Conservation (phyloP, 164 flowering plant genomes). For the Stephania yunnanensis region DNA sequence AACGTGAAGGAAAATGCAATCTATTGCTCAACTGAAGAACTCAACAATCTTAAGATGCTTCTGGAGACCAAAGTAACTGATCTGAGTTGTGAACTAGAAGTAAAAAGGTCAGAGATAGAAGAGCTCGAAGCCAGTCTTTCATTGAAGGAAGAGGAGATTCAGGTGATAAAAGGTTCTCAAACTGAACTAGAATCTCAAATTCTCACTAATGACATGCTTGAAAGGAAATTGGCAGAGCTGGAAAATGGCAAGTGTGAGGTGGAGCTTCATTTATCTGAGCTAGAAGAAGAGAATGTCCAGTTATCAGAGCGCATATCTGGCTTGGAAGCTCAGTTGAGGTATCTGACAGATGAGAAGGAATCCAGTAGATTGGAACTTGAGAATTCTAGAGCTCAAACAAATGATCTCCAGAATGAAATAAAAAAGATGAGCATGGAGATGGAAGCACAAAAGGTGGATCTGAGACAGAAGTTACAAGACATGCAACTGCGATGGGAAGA, state of each 20-base stretch:
- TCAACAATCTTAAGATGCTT: slow-evolving; percentile 23
- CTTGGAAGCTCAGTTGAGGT: slow-evolving; percentile 56
- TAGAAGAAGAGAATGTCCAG: slow-evolving; percentile 56
- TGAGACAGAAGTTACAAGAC: slow-evolving; percentile 41
- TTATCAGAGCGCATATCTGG: slow-evolving; percentile 44
- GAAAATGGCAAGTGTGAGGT: slow-evolving; percentile 44
- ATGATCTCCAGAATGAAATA: slow-evolving; percentile 44
- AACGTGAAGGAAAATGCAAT: slow-evolving; percentile 9
- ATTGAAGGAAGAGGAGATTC: slow-evolving; percentile 42
- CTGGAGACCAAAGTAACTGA: slow-evolving; percentile 25
- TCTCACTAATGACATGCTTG: slow-evolving; percentile 47
- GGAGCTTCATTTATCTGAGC: slow-evolving; percentile 43
- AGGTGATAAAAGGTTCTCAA: slow-evolving; percentile 19
- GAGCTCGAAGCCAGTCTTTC: slow-evolving; percentile 26
- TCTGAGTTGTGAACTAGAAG: slow-evolving; percentile 24
- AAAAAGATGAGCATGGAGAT: slow-evolving; percentile 30
- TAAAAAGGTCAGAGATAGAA: slow-evolving; percentile 25
- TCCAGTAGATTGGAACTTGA: slow-evolving; percentile 40
- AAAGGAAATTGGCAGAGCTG: slow-evolving; percentile 42
- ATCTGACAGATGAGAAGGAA: slow-evolving; percentile 49
- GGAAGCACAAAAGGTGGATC: slow-evolving; percentile 30
- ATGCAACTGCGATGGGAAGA: slow-evolving; percentile 32
- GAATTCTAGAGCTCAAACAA: slow-evolving; percentile 31
- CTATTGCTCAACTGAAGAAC: slow-evolving; percentile 24
- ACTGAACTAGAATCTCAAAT: slow-evolving; percentile 35